These are phyloP conservation scores for Scytalidium sp. DNA, from an alignment of 2,329 filamentous ascomycete genomes.

Conservation along the genomic window DNA sequence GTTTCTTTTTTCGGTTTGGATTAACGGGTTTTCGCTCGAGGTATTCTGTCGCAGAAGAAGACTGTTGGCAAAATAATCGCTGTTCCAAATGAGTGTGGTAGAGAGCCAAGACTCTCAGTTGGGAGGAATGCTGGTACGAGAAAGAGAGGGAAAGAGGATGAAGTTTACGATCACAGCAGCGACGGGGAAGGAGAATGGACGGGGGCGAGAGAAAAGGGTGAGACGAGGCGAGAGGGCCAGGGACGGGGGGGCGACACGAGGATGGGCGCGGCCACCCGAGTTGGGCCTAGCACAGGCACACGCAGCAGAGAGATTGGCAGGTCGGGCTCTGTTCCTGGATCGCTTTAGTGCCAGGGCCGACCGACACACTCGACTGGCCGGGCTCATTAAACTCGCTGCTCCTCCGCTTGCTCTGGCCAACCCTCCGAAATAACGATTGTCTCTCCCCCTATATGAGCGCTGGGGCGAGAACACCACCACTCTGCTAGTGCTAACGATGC, in stretches of 20 bases:
- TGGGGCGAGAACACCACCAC: too few relatives aligned
- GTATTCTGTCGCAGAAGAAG: background rate
- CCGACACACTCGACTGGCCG: too few relatives aligned
- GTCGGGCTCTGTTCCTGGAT: too few relatives aligned
- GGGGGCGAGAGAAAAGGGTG: background rate
- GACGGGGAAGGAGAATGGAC: background rate
- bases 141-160: slow-evolving; percentile 2
- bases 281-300: too few relatives aligned
- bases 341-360: too few relatives aligned
- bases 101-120: slow-evolving; percentile 31
- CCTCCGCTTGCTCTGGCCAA: background rate
- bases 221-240: background rate
- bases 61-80: slow-evolving; percentile 12
- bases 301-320: too few relatives aligned
- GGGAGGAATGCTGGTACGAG: slow-evolving; percentile 25
- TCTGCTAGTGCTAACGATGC: too few relatives aligned
- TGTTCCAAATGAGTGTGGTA: slow-evolving; percentile 35
- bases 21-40: background rate
- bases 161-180: background rate
- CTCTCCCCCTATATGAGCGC: background rate
- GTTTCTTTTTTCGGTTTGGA: too few relatives aligned
- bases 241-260: background rate
- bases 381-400: too few relatives aligned
- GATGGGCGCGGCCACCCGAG: background rate
- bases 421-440: background rate